These are phyloP conservation scores for Xylariaceae sp. DNA, from an alignment of 2,329 filamentous ascomycete species.

Conservation along the genomic window DNA sequence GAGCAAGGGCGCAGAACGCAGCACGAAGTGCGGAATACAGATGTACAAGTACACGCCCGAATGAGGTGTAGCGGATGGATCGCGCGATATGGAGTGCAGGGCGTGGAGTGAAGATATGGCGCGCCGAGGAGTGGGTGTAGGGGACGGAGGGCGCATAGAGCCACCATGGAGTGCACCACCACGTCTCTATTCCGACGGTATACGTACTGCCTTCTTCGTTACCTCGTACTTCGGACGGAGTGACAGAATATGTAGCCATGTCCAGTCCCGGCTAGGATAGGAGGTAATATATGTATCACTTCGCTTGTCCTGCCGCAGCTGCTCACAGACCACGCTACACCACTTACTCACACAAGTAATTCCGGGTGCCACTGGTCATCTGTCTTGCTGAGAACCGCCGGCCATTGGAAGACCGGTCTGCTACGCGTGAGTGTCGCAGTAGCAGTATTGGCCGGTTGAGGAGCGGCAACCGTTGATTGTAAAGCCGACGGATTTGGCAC, in stretches of 20 bases:
- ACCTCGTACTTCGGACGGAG: neutral
- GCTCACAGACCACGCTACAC: neutral
- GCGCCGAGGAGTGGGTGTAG: neutral
- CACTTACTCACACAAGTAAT: neutral
- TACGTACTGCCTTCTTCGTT: too few species aligned
- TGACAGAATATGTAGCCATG: neutral
- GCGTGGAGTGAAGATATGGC: too few species aligned
- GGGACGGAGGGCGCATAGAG: neutral
- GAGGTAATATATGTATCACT: neutral
- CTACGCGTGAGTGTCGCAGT: too few species aligned
- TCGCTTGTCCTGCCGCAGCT: slow-evolving; percentile 2
- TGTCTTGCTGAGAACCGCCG: neutral
- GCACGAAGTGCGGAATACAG: neutral
- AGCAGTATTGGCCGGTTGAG: neutral
- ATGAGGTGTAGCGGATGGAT: neutral
- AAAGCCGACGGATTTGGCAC: neutral
- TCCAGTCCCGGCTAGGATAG: neutral
- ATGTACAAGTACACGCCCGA: neutral
- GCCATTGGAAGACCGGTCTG: too few species aligned
- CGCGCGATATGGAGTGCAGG: too few species aligned
- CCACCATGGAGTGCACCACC: too few species aligned
- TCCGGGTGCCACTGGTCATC: neutral
- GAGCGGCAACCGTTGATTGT: neutral
- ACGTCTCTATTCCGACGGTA: too few species aligned
- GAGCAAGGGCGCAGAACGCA: neutral